A percentile compares a stretch with the other conserved stretches of the same genome.
Evolutionary conservation across 371 early-diverging fungal genomes (phyloP).

Genomic region (Chytridium lagenaria): DNA sequence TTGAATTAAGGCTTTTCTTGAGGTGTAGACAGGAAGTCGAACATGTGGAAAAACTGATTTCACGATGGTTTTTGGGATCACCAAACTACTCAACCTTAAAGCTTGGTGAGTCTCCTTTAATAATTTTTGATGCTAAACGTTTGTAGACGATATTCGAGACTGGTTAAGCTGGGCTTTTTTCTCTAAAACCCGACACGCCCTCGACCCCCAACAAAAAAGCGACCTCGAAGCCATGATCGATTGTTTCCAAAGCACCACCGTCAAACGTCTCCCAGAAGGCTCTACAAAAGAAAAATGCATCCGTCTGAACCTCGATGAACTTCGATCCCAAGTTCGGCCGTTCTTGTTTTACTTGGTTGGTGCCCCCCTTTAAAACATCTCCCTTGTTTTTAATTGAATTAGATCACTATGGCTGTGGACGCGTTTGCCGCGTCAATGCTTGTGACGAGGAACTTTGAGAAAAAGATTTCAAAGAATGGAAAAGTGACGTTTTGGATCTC

Average conservation of each 20-base stretch:
- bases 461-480: background rate
- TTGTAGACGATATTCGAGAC: background rate
- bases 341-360: background rate
- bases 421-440: background rate
- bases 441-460: background rate
- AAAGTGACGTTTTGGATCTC: slow-evolving; percentile 14
- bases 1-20: background rate
- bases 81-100: background rate
- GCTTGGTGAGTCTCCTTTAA: background rate
- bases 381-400: background rate
- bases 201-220: background rate
- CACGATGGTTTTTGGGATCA: background rate
- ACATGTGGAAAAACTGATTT: background rate
- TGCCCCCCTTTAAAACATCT: background rate
- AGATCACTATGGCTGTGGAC: slow-evolving; percentile 8
- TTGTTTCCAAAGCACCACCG: background rate
- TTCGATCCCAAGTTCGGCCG: slow-evolving; percentile 2
- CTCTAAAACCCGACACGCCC: background rate
- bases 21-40: background rate
- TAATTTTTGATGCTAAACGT: background rate
- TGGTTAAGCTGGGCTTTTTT: slow-evolving; percentile 7
- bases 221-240: background rate
- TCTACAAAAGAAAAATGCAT: background rate
- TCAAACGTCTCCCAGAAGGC: background rate
- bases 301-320: background rate